Base-by-base conservation (phyloP, 73 alveolate species). In the Symbiodinium pilosum region DNA sequence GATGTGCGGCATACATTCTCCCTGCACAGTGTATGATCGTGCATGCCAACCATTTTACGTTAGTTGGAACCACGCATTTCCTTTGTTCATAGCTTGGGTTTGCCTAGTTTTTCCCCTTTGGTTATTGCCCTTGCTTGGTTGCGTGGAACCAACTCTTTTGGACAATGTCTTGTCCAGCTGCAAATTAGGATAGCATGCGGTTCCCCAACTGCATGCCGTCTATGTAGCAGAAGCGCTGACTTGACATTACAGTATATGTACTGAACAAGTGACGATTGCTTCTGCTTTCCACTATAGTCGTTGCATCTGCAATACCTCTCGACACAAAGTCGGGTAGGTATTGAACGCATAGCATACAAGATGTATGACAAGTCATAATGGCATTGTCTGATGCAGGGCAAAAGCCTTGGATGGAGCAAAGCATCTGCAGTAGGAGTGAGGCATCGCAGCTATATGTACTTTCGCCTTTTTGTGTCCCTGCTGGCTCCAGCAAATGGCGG, bases 401-500 rank as follows among this genome's bases (percentile, higher is more conserved):
- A 64, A 64, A 64, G 81, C 38, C 39, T 47, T 47, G 12, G 21
- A 56, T 56, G 26, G 24, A 47, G 71, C 77, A 64, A 30, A 64
- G 30, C 16, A 36, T 26, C n/a, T n/a, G n/a, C n/a, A n/a, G n/a
- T n/a, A 47, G 21, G 59, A 47, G 59, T 47, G 59, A 47, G 59
- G 14, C 14, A 14, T 9, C 14, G 21, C 14, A 47, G 59, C 59
- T 14, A 14, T 14, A 6, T 47, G 59, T 14, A 47, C 14, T 47
- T 47, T 6, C n/a, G n/a, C n/a, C n/a, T n/a, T n/a, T n/a, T n/a
- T n/a, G n/a, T 54, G 0, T 30, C 84, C 26, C 36, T 39, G 12
- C 21, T 36, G 85, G 85, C 44, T 73, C 24, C 41, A 73, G 85
- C 85, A 73, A 11, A 73, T 73, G 85, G 85, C 85, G 85, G 85